Evolutionary conservation across 805 yeast genomes (phyloP).

Genomic region (Grigorovia transvaalensis): DNA sequence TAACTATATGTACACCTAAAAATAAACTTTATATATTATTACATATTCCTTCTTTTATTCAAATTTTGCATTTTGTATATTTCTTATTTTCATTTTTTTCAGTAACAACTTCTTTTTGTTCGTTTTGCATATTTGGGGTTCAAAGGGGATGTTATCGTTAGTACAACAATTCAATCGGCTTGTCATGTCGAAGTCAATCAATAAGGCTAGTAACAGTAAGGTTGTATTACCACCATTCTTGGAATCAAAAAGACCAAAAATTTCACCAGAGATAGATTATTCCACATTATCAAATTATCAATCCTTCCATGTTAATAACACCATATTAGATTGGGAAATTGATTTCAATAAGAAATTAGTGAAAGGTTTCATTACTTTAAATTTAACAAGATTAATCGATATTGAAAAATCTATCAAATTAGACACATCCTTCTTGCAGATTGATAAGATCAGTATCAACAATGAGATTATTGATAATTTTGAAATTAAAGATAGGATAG

Average conservation of each 20-base stretch:
- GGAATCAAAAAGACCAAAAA: constrained; percentile 22
- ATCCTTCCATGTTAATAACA: constrained; percentile 39
- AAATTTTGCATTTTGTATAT: too few species aligned
- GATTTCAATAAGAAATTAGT: constrained; percentile 44
- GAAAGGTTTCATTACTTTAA: constrained; percentile 44
- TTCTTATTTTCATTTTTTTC: too few species aligned
- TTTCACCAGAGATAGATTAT: constrained; percentile 50
- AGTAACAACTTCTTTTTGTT: too few species aligned
- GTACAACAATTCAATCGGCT: neutral
- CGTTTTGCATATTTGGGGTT: too few species aligned
- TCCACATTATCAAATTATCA: constrained; percentile 70
- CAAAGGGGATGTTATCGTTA: neutral
- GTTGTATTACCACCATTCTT: constrained; percentile 21
- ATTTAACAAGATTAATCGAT: constrained; percentile 29
- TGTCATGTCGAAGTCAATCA: neutral
- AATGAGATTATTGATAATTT: constrained; percentile 23
- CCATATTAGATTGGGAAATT: constrained; percentile 44
- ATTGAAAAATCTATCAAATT: constrained; percentile 31
- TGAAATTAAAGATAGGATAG: constrained; percentile 31
- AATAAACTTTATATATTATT: too few species aligned
- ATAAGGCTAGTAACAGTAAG: neutral
- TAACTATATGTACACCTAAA: neutral
- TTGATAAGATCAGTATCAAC: constrained; percentile 38
- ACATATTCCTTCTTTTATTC: too few species aligned
- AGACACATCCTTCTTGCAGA: constrained; percentile 57